Base-by-base conservation (phyloP, 768 basidiomycete species). In the Tremella fuciformis region DNA sequence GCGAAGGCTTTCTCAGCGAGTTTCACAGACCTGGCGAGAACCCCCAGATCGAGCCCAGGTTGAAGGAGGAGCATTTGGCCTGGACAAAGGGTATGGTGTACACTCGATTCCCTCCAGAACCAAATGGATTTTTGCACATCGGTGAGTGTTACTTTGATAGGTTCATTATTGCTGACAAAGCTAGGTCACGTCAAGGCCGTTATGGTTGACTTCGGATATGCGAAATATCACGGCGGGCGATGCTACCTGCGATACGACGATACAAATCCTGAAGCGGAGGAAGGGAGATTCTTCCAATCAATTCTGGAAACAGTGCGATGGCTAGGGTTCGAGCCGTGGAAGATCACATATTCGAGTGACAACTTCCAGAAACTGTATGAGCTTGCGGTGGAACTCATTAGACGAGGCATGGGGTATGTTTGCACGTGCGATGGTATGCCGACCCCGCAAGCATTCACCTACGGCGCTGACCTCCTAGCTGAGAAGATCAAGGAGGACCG, bases 131-230 rank as follows among this genome's bases (percentile, higher is more conserved):
- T 78, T 82, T 98, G 40, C 96, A 79, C 60, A 78, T 79, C 44
- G 77, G 73, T 74, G 25, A 59, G 71, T 59, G 37, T 13, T 13
- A 6, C 21, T 29, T 29, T 8, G 8, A 34, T 18, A 26, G 8
- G 22, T 16, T n/a, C 22, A 38, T 34, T 34, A 4, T 34, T 34
- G n/a, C 51, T 52, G 22, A 52, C 38, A 18, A 13, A 8, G 69
- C 87, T 91, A 65, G 94, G 94, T 2, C 96, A 99, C 73, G 97
- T 93, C 50, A 99, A 99, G 74, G 94, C 96, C 2, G 97, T 99
- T 70, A 94, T 96, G 69, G 86, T 98, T 61, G 89, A 93, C 77
- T 99, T 98, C 76, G 96, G 96, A n/a, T 99, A 91, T 74, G 96
- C 96, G 34, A 91, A 91, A 13, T 85, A 92, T 76, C 83, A 96